Percentiles rank a stretch among this genome's conserved stretches.
These are phyloP conservation scores for Diplodia sapinea DNA, from an alignment of 2,329 filamentous ascomycete genomes.

Conservation along the genomic window DNA sequence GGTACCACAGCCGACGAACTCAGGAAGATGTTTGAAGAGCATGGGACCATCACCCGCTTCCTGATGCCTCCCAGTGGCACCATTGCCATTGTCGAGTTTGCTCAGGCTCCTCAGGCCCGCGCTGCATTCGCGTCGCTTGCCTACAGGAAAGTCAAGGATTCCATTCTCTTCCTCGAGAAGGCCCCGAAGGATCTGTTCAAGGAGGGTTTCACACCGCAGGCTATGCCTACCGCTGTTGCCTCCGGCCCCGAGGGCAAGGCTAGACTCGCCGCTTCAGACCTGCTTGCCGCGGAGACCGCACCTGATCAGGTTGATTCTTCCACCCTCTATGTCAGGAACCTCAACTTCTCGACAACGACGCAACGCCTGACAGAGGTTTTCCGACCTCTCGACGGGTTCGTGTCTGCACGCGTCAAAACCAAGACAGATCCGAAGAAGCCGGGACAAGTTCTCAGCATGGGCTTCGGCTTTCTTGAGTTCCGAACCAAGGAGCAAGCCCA, in stretches of 20 bases:
- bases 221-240: slow-evolving; percentile 40
- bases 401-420: slow-evolving; percentile 89
- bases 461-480: slow-evolving; percentile 95
- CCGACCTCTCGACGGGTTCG: slow-evolving; percentile 81
- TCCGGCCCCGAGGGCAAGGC: slow-evolving; percentile 40
- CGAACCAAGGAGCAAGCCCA: slow-evolving; percentile 76
- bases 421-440: slow-evolving; percentile 91
- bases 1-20: slow-evolving; percentile 81
- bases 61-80: slow-evolving; percentile 92
- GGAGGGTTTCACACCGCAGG: slow-evolving; percentile 22
- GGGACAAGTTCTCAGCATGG: slow-evolving; percentile 90
- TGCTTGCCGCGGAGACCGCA: slow-evolving; percentile 65
- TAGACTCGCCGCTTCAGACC: slow-evolving; percentile 71
- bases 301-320: slow-evolving; percentile 67
- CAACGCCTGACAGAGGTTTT: slow-evolving; percentile 78
- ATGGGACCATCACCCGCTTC: slow-evolving; percentile 79
- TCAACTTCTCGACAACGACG: slow-evolving; percentile 89
- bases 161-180: slow-evolving; percentile 90
- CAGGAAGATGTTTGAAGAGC: slow-evolving; percentile 80
- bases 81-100: slow-evolving; percentile 91
- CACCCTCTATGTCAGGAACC: slow-evolving; percentile 92
- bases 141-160: slow-evolving; percentile 89
- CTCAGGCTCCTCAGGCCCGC: slow-evolving; percentile 77
- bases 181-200: slow-evolving; percentile 82
- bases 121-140: slow-evolving; percentile 83